A percentile compares a stretch with the other conserved stretches of the same genome.
These are phyloP conservation scores for Bruguiera parviflora DNA, from an alignment of 345 rosid genomes.

Conservation along the genomic window DNA sequence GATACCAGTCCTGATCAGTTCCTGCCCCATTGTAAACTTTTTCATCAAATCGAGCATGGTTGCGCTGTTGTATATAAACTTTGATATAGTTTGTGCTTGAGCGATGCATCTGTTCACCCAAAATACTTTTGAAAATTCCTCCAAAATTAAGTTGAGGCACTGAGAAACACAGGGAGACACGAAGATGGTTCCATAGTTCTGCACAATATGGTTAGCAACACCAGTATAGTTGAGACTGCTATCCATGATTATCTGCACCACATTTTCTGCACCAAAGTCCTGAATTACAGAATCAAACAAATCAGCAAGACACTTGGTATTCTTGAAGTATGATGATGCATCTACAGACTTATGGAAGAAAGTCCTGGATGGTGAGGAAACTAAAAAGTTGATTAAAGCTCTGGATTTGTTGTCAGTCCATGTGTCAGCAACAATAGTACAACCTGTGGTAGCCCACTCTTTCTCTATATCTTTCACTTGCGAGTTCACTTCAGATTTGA, in stretches of 20 bases:
- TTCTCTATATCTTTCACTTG: slow-evolving; percentile 61
- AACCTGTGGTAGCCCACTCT: slow-evolving; percentile 82
- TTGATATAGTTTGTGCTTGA: slow-evolving; percentile 70
- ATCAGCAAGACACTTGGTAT: slow-evolving; percentile 67
- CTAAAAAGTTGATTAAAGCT: slow-evolving; percentile 74
- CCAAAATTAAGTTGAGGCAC: slow-evolving; percentile 69
- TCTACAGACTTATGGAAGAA: slow-evolving; percentile 79
- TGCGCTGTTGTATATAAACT: slow-evolving; percentile 62
- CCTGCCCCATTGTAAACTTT: slow-evolving; percentile 66
- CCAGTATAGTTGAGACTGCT: slow-evolving; percentile 59
- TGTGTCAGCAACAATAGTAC: slow-evolving; percentile 70
- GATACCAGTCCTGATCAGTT: slow-evolving; percentile 67
- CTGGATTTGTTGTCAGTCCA: slow-evolving; percentile 86
- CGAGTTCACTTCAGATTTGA: slow-evolving; percentile 55
- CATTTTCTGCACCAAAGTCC: slow-evolving; percentile 68
- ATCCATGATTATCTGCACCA: slow-evolving; percentile 83
- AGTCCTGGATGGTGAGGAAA: slow-evolving; percentile 78
- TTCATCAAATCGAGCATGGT: slow-evolving; percentile 73
- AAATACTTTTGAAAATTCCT: slow-evolving; percentile 82
- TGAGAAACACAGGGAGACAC: slow-evolving; percentile 89
- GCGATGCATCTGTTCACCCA: slow-evolving; percentile 77
- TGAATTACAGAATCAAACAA: slow-evolving; percentile 76
- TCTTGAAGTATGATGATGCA: slow-evolving; percentile 73
- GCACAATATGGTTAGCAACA: slow-evolving; percentile 63
- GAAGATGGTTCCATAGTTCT: slow-evolving; percentile 67